These are phyloP conservation scores for Phragmites australis DNA, from an alignment of 176 grass and related monocot species.

Conservation along the genomic window DNA sequence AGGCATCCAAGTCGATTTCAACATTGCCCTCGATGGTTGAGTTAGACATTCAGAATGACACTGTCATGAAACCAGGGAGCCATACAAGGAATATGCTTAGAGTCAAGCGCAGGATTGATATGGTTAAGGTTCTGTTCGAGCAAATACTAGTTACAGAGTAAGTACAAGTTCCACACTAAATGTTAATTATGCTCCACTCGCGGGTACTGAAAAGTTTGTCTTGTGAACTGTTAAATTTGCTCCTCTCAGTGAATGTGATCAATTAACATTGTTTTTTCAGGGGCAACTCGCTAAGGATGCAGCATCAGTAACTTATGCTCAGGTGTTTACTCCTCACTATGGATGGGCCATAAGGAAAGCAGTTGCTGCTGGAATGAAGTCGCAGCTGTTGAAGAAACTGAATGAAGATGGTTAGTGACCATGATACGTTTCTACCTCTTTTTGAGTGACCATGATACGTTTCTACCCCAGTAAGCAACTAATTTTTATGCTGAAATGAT, in stretches of 20 bases:
- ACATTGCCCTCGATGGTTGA: slow-evolving; percentile 77
- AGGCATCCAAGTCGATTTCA: slow-evolving; percentile 77
- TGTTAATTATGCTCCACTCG: background rate
- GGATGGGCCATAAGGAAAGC: slow-evolving; percentile 91
- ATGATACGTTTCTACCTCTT: background rate
- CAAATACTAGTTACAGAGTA: slow-evolving; percentile 71
- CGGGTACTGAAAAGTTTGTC: background rate
- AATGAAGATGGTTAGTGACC: slow-evolving; percentile 86
- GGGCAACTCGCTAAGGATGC: slow-evolving; percentile 79
- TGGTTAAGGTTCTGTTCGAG: slow-evolving; percentile 95
- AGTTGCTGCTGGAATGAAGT: slow-evolving; percentile 87
- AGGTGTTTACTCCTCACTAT: slow-evolving; percentile 93
- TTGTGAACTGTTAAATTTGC: background rate
- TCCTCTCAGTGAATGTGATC: slow-evolving; percentile 10
- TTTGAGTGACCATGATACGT: too few species aligned
- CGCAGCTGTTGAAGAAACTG: slow-evolving; percentile 80
- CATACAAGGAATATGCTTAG: slow-evolving; percentile 85
- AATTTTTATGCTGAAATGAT: background rate
- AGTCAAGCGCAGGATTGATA: slow-evolving; percentile 81
- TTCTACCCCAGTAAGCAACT: background rate
- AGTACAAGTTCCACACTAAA: slow-evolving; percentile 28
- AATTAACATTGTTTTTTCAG: slow-evolving; percentile 35
- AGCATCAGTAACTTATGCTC: slow-evolving; percentile 75
- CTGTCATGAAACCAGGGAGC: slow-evolving; percentile 58
- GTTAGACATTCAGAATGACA: slow-evolving; percentile 64